Base-by-base conservation (phyloP, 352 stramenopile species). In the Globisporangium takayamanum region DNA sequence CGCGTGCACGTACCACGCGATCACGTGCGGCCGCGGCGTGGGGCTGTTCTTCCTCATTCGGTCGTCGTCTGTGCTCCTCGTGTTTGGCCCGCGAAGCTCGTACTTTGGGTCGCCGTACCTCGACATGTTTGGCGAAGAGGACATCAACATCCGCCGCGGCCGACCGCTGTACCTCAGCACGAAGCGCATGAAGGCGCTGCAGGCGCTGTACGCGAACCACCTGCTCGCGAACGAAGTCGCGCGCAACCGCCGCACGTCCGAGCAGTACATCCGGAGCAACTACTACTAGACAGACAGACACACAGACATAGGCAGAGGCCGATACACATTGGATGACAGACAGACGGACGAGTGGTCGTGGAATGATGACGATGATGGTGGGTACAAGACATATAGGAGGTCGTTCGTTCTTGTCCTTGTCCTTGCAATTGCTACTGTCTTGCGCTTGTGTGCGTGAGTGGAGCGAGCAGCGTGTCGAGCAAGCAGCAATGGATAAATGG, bases 71-170 rank as follows among this genome's bases (percentile, higher is more conserved):
- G 83, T 92, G 57, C 59, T 94, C 53, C 66, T 94, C 1, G 70
- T 94, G 0, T 90, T 86, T 50, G 79, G 78, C 0, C 78, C 80
- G 0, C 70, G 83, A 16, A 88, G 78, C 55, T 94, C 78, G 41
- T 94, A 92, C 74, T 94, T 94, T 57, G 78, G 80, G 5, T 92
- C 82, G 59, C 81, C 82, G 41, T 94, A 92, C 55, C 74, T 94
- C 25, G 85, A 94, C 58, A 91, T 89, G 79, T 94, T 94, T 75
- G 85, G 82, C 22, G 85, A 94, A 77, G 82, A 94, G 68, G 85
- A 94, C 53, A 88, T 92, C 57, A 89, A 91, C 50, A 64, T 94
- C 30, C 72, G 82, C 50, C 82, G 85, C 46, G 83, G 85, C 2
- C 77, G 85, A 2, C 85, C 85, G 25, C 64, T 94, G 30, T 86